A percentile compares a stretch with the other conserved stretches of the same genome.
phyloP scores from a whole-genome alignment of 139 green algal genomes.

The Volvox reticuliferus region DNA sequence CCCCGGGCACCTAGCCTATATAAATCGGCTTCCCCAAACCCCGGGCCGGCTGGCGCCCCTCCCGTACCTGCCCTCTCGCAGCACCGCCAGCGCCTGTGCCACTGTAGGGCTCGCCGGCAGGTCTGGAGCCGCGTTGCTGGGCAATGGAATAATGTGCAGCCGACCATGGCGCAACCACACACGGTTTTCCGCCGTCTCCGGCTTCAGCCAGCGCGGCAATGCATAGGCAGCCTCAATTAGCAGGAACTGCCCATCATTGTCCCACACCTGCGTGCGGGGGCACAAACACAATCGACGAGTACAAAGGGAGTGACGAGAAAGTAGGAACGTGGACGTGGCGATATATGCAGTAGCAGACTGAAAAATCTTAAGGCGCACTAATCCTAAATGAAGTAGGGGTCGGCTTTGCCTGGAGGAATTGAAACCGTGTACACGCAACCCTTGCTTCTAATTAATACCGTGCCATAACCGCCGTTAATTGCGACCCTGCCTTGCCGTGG shows the following conservation, averaged over 20 bases:
- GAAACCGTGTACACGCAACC: too few relatives aligned
- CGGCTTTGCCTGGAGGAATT: too few relatives aligned
- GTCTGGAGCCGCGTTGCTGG: conserved; percentile 40
- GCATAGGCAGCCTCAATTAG: conserved; percentile 93
- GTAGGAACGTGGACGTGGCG: too few relatives aligned
- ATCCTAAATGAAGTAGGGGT: too few relatives aligned
- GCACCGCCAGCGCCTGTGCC: conserved; percentile 61
- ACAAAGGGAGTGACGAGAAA: too few relatives aligned
- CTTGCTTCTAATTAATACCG: too few relatives aligned
- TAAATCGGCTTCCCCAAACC: background rate
- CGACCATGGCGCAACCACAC: conserved; percentile 79
- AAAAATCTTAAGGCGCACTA: too few relatives aligned
- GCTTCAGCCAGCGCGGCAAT: conserved; percentile 88
- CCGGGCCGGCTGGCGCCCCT: too few relatives aligned
- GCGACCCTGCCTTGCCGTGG: too few relatives aligned
- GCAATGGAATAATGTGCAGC: conserved; percentile 81
- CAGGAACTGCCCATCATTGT: conserved; percentile 97
- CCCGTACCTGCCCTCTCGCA: conserved; percentile 48
- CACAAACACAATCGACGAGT: background rate
- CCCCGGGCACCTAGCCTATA: background rate
- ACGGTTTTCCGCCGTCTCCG: conserved; percentile 75
- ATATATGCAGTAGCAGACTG: too few relatives aligned
- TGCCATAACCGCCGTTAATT: too few relatives aligned
- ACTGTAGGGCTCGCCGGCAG: conserved; percentile 60
- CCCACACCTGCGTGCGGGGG: conserved; percentile 51